Evolutionary conservation across 306 rosid genomes (phyloP).

Genomic region (Glycine latifolia): DNA sequence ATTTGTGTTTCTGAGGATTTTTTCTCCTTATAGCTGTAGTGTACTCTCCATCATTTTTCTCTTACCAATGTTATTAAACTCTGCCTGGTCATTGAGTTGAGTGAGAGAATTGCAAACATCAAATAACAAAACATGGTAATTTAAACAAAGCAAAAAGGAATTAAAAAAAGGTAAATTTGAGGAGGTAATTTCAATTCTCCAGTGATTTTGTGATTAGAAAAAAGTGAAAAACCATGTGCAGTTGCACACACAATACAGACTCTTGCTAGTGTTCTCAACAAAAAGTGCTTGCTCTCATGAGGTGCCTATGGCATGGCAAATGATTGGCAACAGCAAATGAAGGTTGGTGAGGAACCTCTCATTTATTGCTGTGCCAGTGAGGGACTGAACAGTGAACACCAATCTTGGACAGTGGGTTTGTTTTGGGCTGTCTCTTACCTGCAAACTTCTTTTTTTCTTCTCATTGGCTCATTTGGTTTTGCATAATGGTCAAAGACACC

Average conservation of each 20-base stretch:
- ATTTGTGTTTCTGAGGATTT: not conserved
- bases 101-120: not conserved
- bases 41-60: slow-evolving; percentile 3
- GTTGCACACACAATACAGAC: too few relatives aligned
- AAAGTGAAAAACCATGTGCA: too few relatives aligned
- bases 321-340: not conserved
- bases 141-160: not conserved
- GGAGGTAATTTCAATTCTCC: not conserved
- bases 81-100: not conserved
- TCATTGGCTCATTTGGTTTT: not conserved
- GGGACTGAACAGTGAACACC: not conserved
- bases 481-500: not conserved
- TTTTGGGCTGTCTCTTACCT: not conserved
- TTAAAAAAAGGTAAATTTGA: not conserved
- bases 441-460: not conserved
- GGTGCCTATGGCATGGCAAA: not conserved
- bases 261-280: too few relatives aligned
- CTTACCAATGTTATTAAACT: not conserved
- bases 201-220: too few relatives aligned
- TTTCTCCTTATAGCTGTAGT: not conserved
- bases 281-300: not conserved
- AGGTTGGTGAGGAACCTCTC: not conserved
- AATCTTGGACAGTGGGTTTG: not conserved
- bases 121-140: not conserved
- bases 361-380: not conserved